Conservation (phyloP, 805 yeast genomes). For the Candida chauliodis region DNA sequence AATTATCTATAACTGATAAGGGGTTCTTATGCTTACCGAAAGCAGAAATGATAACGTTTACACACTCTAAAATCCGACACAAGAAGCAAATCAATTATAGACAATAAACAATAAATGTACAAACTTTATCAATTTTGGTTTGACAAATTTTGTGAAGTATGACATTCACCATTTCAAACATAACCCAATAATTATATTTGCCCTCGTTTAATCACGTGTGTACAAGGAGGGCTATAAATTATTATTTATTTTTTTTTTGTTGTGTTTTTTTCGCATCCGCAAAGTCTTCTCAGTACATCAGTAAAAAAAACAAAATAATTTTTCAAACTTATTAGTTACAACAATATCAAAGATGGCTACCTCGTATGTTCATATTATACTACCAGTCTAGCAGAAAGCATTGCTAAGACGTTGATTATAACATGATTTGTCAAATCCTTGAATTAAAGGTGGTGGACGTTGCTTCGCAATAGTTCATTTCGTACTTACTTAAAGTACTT, state of each 20-base stretch:
- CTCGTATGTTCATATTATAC: constrained; percentile 2
- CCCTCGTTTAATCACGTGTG: constrained; percentile 2
- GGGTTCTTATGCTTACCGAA: not conserved
- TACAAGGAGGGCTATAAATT: not conserved
- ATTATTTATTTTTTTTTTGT: not conserved
- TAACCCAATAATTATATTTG: too few relatives aligned
- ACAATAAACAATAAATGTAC: too few relatives aligned
- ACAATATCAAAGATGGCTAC: constrained; percentile 7
- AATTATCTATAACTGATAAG: too few relatives aligned
- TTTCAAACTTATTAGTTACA: not conserved
- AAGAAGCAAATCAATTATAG: too few relatives aligned
- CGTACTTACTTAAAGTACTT: constrained; percentile 11
- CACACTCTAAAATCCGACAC: too few relatives aligned
- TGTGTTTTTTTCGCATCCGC: not conserved
- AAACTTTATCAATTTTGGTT: too few relatives aligned
- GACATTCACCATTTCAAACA: too few relatives aligned
- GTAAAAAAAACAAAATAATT: not conserved
- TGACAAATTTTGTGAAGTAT: too few relatives aligned
- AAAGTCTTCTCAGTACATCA: too few relatives aligned
- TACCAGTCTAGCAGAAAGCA: constrained; percentile 3
- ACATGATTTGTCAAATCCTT: constrained; percentile 5
- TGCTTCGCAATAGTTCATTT: constrained; percentile 9
- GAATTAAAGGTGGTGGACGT: constrained; percentile 7
- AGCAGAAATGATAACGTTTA: not conserved
- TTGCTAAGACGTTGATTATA: constrained; percentile 9